Conservation (phyloP, 768 basidiomycete species). For the Trametes cingulata region DNA sequence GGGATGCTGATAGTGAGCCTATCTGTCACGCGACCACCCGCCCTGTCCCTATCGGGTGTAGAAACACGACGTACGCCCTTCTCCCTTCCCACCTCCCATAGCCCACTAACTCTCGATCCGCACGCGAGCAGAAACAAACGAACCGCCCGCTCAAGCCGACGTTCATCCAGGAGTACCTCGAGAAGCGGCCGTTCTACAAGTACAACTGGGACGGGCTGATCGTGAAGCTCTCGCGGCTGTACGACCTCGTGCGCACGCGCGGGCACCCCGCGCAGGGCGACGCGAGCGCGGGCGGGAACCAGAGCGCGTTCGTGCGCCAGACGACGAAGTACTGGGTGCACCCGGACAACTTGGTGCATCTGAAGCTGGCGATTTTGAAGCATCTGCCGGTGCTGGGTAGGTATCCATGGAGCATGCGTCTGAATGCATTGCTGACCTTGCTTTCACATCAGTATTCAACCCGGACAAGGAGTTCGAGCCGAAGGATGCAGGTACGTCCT, state of each 20-base stretch:
- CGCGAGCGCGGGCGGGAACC: conserved; percentile 88
- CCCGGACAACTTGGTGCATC: conserved; percentile 35
- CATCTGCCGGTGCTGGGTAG: conserved; percentile 92
- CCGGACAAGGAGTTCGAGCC: conserved; percentile 43
- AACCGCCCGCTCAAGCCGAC: conserved; percentile 75
- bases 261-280: conserved; percentile 95
- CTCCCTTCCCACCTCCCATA: neutral
- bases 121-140: conserved; percentile 84
- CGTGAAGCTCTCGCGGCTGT: conserved; percentile 92
- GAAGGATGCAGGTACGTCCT: conserved; percentile 73
- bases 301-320: conserved; percentile 97
- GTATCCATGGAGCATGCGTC: no score
- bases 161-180: conserved; percentile 90
- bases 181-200: conserved; percentile 94
- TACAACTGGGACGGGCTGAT: conserved; percentile 96
- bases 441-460: conserved; percentile 38
- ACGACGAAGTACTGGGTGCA: conserved; percentile 98
- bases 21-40: conserved; percentile 9
- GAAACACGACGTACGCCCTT: conserved; percentile 85
- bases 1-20: neutral
- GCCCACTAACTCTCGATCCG: neutral
- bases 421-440: no score
- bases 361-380: conserved; percentile 81
- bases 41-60: conserved; percentile 28
- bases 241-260: conserved; percentile 92